Percentiles rank a stretch among this genome's conserved stretches.
Conservation (phyloP, 129 eudicot species). For the Logfia minima region DNA sequence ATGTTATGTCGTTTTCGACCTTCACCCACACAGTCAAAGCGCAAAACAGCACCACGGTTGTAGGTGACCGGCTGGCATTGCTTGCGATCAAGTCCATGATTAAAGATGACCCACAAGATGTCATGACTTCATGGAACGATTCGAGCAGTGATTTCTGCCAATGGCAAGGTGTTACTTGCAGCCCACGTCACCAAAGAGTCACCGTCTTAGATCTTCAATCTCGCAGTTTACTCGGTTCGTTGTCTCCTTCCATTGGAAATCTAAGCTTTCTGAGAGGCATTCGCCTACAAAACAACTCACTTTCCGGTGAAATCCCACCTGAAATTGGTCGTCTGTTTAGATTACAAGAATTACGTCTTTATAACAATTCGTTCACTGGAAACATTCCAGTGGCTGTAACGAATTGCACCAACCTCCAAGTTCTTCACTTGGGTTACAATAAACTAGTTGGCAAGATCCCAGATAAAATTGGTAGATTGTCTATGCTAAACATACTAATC, state of each 20-base stretch:
- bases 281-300: slow-evolving; percentile 27
- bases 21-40: not conserved
- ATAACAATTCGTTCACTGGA: slow-evolving; percentile 30
- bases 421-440: slow-evolving; percentile 26
- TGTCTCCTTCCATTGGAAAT: slow-evolving; percentile 44
- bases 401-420: slow-evolving; percentile 25
- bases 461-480: slow-evolving; percentile 10
- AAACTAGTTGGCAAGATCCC: slow-evolving; percentile 32
- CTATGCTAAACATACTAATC: slow-evolving; percentile 15
- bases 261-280: slow-evolving; percentile 30
- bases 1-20: not conserved
- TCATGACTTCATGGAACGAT: slow-evolving; percentile 31
- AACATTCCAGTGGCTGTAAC: slow-evolving; percentile 32
- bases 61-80: slow-evolving; percentile 20
- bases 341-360: slow-evolving; percentile 24
- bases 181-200: slow-evolving; percentile 34
- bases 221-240: slow-evolving; percentile 21
- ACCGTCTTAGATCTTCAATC: slow-evolving; percentile 19
- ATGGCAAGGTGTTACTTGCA: slow-evolving; percentile 37
- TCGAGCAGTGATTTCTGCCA: slow-evolving; percentile 17
- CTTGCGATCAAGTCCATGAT: slow-evolving; percentile 34
- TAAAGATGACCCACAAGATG: slow-evolving; percentile 29
- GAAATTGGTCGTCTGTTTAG: slow-evolving; percentile 30
- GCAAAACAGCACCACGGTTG: slow-evolving; percentile 11
- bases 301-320: slow-evolving; percentile 32